Percentiles rank a stretch among this genome's conserved stretches.
Evolutionary conservation across 371 early-diverging fungal species (phyloP).

Genomic region (Syncephalis fuscata): DNA sequence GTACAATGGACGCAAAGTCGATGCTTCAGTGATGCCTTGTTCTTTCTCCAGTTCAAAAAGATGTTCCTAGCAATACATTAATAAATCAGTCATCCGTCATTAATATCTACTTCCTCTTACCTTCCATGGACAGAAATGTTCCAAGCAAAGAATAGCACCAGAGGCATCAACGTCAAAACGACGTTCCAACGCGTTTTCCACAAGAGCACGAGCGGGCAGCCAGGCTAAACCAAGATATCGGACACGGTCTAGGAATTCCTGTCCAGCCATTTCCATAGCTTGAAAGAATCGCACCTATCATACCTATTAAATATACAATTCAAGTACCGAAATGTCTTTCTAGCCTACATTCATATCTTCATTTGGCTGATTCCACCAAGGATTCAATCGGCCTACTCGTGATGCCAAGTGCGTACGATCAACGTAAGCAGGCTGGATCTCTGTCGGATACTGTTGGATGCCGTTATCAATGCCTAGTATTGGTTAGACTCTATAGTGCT

Average conservation of each 20-base stretch:
- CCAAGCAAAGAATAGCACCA: slow-evolving; percentile 69
- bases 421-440: slow-evolving; percentile 58
- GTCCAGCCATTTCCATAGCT: slow-evolving; percentile 62
- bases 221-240: slow-evolving; percentile 50
- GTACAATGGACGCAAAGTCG: slow-evolving; percentile 33
- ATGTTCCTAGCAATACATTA: slow-evolving; percentile 32
- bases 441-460: slow-evolving; percentile 63
- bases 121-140: slow-evolving; percentile 83
- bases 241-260: slow-evolving; percentile 50
- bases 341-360: slow-evolving; percentile 40
- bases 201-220: slow-evolving; percentile 80
- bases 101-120: background rate
- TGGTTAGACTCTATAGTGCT: slow-evolving; percentile 14
- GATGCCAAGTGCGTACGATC: slow-evolving; percentile 64
- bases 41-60: slow-evolving; percentile 53
- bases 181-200: slow-evolving; percentile 40
- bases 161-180: slow-evolving; percentile 42
- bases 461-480: slow-evolving; percentile 69
- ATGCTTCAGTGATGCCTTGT: slow-evolving; percentile 21
- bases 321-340: no score
- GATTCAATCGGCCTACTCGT: slow-evolving; percentile 74
- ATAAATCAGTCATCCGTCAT: background rate
- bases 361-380: slow-evolving; percentile 77
- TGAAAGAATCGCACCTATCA: slow-evolving; percentile 32
- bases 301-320: background rate